Percentiles rank a stretch among this genome's conserved stretches.
Evolutionary conservation across 1,284 basidiomycete species (phyloP).

Genomic region (Termitomyces sp.): DNA sequence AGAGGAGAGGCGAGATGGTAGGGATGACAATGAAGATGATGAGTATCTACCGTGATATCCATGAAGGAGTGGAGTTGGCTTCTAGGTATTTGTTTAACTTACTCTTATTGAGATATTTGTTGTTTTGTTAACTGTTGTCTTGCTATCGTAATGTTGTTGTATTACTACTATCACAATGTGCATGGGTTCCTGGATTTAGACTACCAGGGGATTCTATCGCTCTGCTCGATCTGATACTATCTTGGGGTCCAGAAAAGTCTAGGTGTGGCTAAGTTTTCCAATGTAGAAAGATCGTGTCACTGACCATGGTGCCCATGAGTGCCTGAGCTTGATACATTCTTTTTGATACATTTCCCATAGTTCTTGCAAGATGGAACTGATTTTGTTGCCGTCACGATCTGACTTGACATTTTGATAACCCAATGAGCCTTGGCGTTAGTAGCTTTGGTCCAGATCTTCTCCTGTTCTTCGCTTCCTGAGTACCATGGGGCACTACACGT

Average conservation of each 20-base stretch:
- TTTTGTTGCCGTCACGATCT: too few relatives aligned
- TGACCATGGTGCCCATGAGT: too few relatives aligned
- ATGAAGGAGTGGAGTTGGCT: background rate
- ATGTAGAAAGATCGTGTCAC: too few relatives aligned
- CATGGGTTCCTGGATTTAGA: background rate
- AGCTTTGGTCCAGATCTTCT: background rate
- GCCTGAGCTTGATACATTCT: too few relatives aligned
- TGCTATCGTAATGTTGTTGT: conserved; percentile 2
- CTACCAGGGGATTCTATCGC: background rate
- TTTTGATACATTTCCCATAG: too few relatives aligned
- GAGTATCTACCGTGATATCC: conserved; percentile 9
- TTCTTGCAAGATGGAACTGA: too few relatives aligned
- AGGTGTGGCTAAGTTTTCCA: too few relatives aligned
- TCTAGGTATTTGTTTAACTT: background rate
- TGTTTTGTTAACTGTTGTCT: conserved; percentile 8
- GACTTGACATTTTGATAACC: too few relatives aligned
- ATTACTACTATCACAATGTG: background rate
- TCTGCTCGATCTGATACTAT: background rate
- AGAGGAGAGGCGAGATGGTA: background rate
- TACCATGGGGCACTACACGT: too few relatives aligned
- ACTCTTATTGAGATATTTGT: background rate
- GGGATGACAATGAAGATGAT: conserved; percentile 11
- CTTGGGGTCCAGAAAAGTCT: background rate
- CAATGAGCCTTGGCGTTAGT: background rate
- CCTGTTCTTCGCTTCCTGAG: background rate